These are phyloP conservation scores for Henckelia pumila DNA, from an alignment of 257 asterid species.

Conservation along the genomic window DNA sequence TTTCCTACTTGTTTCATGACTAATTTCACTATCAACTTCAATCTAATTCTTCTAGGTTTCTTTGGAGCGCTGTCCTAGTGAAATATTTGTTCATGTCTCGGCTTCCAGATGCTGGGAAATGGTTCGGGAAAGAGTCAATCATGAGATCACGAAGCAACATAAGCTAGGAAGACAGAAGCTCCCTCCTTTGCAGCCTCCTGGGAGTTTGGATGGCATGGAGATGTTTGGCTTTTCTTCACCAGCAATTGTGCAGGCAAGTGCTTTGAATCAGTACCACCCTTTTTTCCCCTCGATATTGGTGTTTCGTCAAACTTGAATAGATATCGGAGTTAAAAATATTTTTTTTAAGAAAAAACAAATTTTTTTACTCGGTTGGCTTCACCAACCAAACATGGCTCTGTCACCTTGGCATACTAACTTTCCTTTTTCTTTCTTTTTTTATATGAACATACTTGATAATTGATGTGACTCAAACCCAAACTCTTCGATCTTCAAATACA, in stretches of 20 bases:
- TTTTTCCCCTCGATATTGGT: neutral
- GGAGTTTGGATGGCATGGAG: slow-evolving; percentile 93
- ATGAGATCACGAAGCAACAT: slow-evolving; percentile 77
- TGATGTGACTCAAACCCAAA: neutral
- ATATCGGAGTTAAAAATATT: neutral
- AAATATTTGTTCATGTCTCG: slow-evolving; percentile 72
- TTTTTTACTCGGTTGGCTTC: too few species aligned
- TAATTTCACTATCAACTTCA: neutral
- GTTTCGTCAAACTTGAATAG: neutral
- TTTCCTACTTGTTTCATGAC: neutral
- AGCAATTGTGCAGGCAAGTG: slow-evolving; percentile 74
- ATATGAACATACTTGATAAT: too few species aligned
- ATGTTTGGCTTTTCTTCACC: slow-evolving; percentile 98
- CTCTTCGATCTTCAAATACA: neutral
- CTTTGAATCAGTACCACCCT: slow-evolving; percentile 1
- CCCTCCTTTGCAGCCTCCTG: slow-evolving; percentile 97
- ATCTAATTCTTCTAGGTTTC: slow-evolving; percentile 51
- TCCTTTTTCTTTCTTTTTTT: too few species aligned
- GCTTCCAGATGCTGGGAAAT: slow-evolving; percentile 92
- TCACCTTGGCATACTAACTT: too few species aligned
- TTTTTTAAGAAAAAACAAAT: too few species aligned
- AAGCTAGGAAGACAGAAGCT: slow-evolving; percentile 69
- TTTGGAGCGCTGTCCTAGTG: slow-evolving; percentile 68
- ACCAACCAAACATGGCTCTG: neutral
- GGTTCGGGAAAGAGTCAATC: slow-evolving; percentile 90